Evolutionary conservation across 352 stramenopile genomes (phyloP), one percentile per base, ranked within the genome.

Genomic region (Hyaloperonospora brassicae): DNA sequence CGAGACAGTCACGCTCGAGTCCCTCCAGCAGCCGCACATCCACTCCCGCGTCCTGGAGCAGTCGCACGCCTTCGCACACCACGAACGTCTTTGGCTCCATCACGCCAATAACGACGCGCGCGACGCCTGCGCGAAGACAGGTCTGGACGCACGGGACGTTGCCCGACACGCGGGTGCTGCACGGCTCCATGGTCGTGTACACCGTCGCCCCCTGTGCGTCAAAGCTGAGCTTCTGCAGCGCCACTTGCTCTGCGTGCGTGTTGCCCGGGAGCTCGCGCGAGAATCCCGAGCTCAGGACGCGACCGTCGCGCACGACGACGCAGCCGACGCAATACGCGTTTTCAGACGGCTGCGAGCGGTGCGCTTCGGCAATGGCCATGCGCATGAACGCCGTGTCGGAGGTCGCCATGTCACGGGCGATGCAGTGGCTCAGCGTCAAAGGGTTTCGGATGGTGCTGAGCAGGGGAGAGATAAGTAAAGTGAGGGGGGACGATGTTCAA

Each of bases 151-250:
- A 95, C 12, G 84, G 73, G 35, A 73, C 72, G 45, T 93, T 94
- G 1, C 82, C 84, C 9, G 84, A 94, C n/a, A 93, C 66, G n/a
- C 86, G 72, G 57, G 59, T 70, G 67, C 80, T 93, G 63, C 86
- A 95, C 2, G 86, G 84, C 76, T 95, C 86, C 86, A 95, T 95
- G 10, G 84, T 94, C 22, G 84, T 93, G 68, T 93, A 95, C 24
- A 95, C 67, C 1, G 82, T 92, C n/a, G 76, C 63, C 17, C 66
- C 73, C 1, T 52, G 25, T 9, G 84, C 86, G 27, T 84, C 52
- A 34, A 89, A 89, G 47, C 64, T 64, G 41, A 95, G 79, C 66
- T 94, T 94, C 23, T 74, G 55, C 35, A 95, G 70, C 25, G 84
- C 84, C 34, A 90, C 86, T 51, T 95, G 79, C 66, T 95, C 86